Percentiles rank a stretch among this genome's conserved stretches.
Evolutionary conservation across 2,329 filamentous ascomycete genomes (phyloP).

Genomic region (Colletotrichum gloeosporioides): DNA sequence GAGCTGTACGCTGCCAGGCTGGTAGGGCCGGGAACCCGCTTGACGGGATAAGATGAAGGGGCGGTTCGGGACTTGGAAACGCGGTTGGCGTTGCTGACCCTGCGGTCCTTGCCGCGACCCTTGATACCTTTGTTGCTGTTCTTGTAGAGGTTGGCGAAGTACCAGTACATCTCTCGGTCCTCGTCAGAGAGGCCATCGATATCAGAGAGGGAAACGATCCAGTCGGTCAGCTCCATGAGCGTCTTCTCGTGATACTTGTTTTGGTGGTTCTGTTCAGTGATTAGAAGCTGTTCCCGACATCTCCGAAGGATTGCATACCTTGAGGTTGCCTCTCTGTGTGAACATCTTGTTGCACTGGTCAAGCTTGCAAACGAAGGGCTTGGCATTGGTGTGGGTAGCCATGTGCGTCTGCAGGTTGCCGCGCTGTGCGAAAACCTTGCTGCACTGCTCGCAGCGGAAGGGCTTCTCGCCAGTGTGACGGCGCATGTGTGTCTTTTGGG

Average conservation of each 20-base stretch:
- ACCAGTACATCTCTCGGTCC: slow-evolving; percentile 81
- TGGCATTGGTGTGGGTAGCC: slow-evolving; percentile 78
- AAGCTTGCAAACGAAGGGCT: slow-evolving; percentile 81
- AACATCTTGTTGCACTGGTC: slow-evolving; percentile 88
- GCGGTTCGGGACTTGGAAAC: slow-evolving; percentile 26
- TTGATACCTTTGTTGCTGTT: slow-evolving; percentile 99
- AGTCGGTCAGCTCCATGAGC: slow-evolving; percentile 70
- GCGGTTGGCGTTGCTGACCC: slow-evolving; percentile 49
- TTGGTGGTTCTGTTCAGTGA: slow-evolving; percentile 72
- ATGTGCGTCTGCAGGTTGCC: slow-evolving; percentile 86
- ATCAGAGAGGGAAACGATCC: slow-evolving; percentile 70
- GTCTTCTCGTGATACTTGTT: slow-evolving; percentile 90
- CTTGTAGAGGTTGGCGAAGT: slow-evolving; percentile 90
- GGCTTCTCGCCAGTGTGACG: slow-evolving; percentile 89
- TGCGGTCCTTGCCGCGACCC: slow-evolving; percentile 85
- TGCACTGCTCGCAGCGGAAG: slow-evolving; percentile 79
- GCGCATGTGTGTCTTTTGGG: slow-evolving; percentile 76
- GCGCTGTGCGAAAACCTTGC: slow-evolving; percentile 82
- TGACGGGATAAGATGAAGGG: slow-evolving; percentile 16
- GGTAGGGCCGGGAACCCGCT: slow-evolving; percentile 11
- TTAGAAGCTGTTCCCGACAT: neutral
- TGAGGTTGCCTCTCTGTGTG: slow-evolving; percentile 89
- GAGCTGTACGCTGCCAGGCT: slow-evolving; percentile 20
- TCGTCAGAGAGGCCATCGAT: slow-evolving; percentile 67
- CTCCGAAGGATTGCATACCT: slow-evolving; percentile 56